phyloP scores from a whole-genome alignment of 805 yeast genomes.

The Wickerhamiella kazuoi region DNA sequence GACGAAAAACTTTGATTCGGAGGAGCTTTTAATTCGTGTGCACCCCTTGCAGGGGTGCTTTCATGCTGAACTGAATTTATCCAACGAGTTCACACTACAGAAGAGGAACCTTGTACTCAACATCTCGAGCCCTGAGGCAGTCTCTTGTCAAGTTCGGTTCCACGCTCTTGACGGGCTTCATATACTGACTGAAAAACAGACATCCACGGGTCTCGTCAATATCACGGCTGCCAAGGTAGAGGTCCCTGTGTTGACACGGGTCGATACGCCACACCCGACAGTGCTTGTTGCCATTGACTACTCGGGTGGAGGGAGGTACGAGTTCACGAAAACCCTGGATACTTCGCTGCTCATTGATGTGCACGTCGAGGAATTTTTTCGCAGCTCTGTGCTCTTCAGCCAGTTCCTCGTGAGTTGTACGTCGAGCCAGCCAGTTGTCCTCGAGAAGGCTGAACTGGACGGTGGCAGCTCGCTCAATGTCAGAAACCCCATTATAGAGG shows the following conservation, averaged over 20 bases:
- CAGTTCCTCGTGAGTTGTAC: conserved; percentile 55
- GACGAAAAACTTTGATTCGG: conserved; percentile 9
- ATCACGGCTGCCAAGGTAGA: conserved; percentile 18
- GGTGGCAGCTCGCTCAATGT: conserved; percentile 23
- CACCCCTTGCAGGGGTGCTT: conserved; percentile 13
- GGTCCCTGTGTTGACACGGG: conserved; percentile 18
- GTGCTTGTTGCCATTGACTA: conserved; percentile 16
- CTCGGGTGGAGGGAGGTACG: conserved; percentile 11
- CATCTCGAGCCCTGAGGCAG: conserved; percentile 3
- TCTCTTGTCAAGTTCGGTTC: conserved; percentile 7
- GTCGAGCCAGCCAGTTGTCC: conserved; percentile 35
- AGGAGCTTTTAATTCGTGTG: conserved; percentile 8
- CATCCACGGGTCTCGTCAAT: conserved; percentile 4
- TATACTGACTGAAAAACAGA: conserved; percentile 10
- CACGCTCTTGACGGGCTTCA: conserved; percentile 10
- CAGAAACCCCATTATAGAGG: conserved; percentile 16
- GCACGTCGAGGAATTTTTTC: conserved; percentile 65
- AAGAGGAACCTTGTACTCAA: conserved; percentile 11
- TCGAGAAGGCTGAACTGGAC: conserved; percentile 28
- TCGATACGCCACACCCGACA: conserved; percentile 11
- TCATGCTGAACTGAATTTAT: conserved; percentile 11
- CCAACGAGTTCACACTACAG: conserved; percentile 8
- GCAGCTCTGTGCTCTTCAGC: conserved; percentile 36
- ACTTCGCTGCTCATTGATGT: conserved; percentile 47
- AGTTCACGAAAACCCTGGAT: conserved; percentile 25